Percentiles rank a stretch among this genome's conserved stretches.
phyloP scores from a whole-genome alignment of 306 rosid genomes.

The Mimosa bimucronata region DNA sequence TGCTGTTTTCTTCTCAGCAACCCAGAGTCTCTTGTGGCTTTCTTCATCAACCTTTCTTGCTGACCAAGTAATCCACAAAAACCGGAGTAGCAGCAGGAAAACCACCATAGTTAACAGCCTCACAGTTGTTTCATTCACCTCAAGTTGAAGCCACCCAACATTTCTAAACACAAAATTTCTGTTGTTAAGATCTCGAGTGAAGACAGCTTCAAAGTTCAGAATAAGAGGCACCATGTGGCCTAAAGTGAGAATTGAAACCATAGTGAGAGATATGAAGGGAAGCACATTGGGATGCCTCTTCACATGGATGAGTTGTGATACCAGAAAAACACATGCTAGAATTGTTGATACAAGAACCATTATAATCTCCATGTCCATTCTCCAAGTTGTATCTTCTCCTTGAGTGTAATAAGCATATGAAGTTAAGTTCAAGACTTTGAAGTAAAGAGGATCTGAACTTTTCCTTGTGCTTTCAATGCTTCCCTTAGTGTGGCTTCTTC shows the following conservation, averaged over 20 bases:
- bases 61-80: constrained; percentile 42
- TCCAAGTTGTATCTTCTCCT: constrained; percentile 30
- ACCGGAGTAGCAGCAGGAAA: constrained; percentile 47
- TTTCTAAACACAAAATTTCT: constrained; percentile 15
- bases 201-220: constrained; percentile 54
- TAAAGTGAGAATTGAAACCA: constrained; percentile 49
- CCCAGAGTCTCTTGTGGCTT: constrained; percentile 35
- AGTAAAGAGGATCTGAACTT: constrained; percentile 45
- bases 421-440: constrained; percentile 39
- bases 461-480: constrained; percentile 51
- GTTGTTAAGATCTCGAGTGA: not conserved
- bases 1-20: constrained; percentile 42
- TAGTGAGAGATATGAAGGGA: constrained; percentile 48
- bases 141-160: constrained; percentile 40
- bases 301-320: constrained; percentile 48
- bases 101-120: constrained; percentile 43
- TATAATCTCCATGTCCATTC: constrained; percentile 46
- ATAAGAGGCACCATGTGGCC: constrained; percentile 51
- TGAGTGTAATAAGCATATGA: constrained; percentile 22
- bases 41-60: constrained; percentile 34
- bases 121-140: constrained; percentile 45
- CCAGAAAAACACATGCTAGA: constrained; percentile 47
- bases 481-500: constrained; percentile 36
- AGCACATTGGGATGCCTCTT: constrained; percentile 43
- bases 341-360: constrained; percentile 52